These are phyloP conservation scores for Paspalum vaginatum DNA, from an alignment of 176 grass and related monocot genomes.

Conservation along the genomic window DNA sequence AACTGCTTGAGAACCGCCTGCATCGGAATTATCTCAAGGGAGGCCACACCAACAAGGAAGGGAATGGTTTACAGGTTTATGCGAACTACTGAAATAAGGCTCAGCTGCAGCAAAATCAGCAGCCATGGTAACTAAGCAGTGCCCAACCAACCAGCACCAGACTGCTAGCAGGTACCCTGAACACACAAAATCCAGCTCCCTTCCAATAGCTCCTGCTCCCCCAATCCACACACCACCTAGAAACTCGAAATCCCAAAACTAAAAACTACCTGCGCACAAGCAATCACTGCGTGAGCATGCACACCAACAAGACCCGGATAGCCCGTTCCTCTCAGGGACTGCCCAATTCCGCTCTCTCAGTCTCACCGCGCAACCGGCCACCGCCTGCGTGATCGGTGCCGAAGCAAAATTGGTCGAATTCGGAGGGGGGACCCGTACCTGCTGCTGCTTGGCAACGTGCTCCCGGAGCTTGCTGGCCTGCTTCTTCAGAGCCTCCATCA, in stretches of 20 bases:
- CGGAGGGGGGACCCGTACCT: constrained; percentile 49
- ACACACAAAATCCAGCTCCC: constrained; percentile 23
- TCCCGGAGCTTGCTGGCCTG: constrained; percentile 84
- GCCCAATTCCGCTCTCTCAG: constrained; percentile 31
- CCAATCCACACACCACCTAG: not conserved
- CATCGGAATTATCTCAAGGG: constrained; percentile 21
- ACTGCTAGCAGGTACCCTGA: not conserved
- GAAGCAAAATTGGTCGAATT: constrained; percentile 15
- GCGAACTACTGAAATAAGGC: constrained; percentile 35
- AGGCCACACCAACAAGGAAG: constrained; percentile 1
- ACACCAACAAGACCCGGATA: not conserved
- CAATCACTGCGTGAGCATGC: constrained; percentile 5
- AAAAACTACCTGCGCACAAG: not conserved
- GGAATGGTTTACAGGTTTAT: not conserved
- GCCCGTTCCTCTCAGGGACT: not conserved
- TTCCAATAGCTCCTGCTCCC: constrained; percentile 7
- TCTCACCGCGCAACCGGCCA: not conserved
- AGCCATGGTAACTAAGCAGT: not conserved
- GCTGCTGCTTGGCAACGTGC: constrained; percentile 93
- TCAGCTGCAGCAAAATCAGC: not conserved
- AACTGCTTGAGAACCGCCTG: constrained; percentile 92
- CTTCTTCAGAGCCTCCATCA: constrained; percentile 92
- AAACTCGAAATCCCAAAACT: not conserved
- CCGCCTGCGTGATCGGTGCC: not conserved
- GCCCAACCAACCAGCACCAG: not conserved